phyloP scores from a whole-genome alignment of 768 basidiomycete genomes.

The Mycena polygramma region DNA sequence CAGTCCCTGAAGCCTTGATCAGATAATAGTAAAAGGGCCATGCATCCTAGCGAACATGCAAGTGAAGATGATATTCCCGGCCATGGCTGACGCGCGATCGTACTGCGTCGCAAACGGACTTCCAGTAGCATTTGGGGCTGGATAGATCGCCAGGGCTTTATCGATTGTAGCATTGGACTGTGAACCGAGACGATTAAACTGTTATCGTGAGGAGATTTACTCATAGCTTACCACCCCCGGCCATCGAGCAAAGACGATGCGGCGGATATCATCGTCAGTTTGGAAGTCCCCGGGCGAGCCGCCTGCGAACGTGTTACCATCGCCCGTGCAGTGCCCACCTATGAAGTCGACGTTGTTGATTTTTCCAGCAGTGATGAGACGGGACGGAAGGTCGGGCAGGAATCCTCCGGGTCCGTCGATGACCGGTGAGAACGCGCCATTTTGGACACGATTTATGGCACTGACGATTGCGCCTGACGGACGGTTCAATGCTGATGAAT shows the following conservation, averaged over 20 bases:
- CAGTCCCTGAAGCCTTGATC: too few species aligned
- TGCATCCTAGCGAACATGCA: too few species aligned
- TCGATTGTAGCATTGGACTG: conserved; percentile 54
- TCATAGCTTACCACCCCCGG: conserved; percentile 53
- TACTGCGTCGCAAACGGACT: conserved; percentile 56
- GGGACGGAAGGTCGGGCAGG: conserved; percentile 53
- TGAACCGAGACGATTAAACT: too few species aligned
- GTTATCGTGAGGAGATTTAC: too few species aligned
- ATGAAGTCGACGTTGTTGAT: conserved; percentile 51
- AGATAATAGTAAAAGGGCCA: too few species aligned
- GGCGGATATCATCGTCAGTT: conserved; percentile 55
- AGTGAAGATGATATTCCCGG: conserved; percentile 56
- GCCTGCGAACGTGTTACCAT: conserved; percentile 56
- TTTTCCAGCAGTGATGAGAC: conserved; percentile 48
- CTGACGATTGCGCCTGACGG: conserved; percentile 51
- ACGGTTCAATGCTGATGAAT: neutral
- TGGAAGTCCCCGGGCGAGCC: conserved; percentile 52
- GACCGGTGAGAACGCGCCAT: conserved; percentile 47
- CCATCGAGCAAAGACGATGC: conserved; percentile 51
- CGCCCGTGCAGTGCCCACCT: conserved; percentile 59
- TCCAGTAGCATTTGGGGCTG: conserved; percentile 47
- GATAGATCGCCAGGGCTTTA: conserved; percentile 53
- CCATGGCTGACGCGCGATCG: conserved; percentile 56
- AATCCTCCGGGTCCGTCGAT: conserved; percentile 47
- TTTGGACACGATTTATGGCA: conserved; percentile 53